Percentiles rank a stretch among this genome's conserved stretches.
phyloP scores from a whole-genome alignment of 2,329 filamentous ascomycete species.

The Cercospora berteroae region DNA sequence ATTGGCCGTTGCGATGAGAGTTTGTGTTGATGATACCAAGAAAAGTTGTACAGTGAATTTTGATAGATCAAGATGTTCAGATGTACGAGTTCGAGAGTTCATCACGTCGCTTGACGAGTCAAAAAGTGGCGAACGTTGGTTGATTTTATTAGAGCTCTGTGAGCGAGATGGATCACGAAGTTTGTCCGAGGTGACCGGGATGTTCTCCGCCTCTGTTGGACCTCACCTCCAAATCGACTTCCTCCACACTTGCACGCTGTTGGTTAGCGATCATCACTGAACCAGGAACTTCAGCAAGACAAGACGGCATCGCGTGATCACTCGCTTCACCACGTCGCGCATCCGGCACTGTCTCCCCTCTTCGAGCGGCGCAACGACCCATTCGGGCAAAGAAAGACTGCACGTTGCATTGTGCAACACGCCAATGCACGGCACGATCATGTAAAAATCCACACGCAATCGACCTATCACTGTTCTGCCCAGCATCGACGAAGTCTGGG shows the following conservation, averaged over 20 bases:
- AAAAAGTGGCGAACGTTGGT: not conserved
- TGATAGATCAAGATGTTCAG: not conserved
- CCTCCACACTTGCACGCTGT: not conserved
- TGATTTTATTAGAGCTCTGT: not conserved
- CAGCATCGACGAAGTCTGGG: not conserved
- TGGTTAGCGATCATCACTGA: not conserved
- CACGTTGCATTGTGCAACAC: not conserved
- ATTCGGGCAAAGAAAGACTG: not conserved
- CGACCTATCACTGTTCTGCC: not conserved
- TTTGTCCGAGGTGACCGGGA: not conserved
- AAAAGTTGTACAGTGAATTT: not conserved
- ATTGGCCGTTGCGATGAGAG: not conserved
- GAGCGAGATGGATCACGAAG: not conserved
- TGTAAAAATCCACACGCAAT: not conserved
- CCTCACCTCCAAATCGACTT: not conserved
- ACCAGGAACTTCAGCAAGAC: not conserved
- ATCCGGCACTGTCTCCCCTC: not conserved
- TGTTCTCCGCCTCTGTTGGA: not conserved
- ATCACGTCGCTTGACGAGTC: not conserved
- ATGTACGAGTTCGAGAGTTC: not conserved
- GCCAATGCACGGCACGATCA: slow-evolving; percentile 1
- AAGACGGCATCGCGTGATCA: not conserved
- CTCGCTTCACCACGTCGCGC: not conserved
- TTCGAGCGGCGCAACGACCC: not conserved
- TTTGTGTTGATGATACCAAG: not conserved